These are phyloP conservation scores for Suhomyces prunicola DNA, from an alignment of 805 yeast species.

Conservation along the genomic window DNA sequence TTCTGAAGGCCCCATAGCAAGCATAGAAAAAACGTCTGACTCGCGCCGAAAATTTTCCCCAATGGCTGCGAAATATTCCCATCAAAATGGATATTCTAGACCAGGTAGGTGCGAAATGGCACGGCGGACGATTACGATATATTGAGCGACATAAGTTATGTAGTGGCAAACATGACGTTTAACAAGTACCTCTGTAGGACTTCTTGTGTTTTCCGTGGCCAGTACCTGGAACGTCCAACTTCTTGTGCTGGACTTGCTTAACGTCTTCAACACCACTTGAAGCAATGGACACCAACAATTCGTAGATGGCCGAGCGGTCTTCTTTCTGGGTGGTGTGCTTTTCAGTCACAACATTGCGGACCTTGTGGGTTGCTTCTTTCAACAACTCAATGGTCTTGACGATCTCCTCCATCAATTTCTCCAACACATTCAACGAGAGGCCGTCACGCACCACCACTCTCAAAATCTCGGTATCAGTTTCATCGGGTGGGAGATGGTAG, in stretches of 20 bases:
- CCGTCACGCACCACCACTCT: slow-evolving; percentile 81
- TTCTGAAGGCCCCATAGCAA: not conserved
- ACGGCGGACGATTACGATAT: not conserved
- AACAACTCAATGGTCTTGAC: slow-evolving; percentile 52
- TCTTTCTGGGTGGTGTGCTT: slow-evolving; percentile 19
- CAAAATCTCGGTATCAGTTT: slow-evolving; percentile 59
- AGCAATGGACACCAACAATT: slow-evolving; percentile 52
- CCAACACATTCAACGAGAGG: slow-evolving; percentile 48
- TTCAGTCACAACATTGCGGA: slow-evolving; percentile 21
- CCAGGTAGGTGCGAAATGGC: not conserved
- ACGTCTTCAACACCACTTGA: slow-evolving; percentile 50
- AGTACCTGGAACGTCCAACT: slow-evolving; percentile 17
- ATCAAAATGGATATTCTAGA: not conserved
- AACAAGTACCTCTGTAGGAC: slow-evolving; percentile 38
- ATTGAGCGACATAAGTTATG: not conserved
- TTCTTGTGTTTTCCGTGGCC: slow-evolving; percentile 24
- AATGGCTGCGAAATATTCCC: not conserved
- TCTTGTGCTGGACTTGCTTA: slow-evolving; percentile 19
- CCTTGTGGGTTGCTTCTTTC: slow-evolving; percentile 44
- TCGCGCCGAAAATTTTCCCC: not conserved
- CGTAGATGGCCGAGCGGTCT: slow-evolving; percentile 39
- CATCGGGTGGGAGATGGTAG: slow-evolving; percentile 73
- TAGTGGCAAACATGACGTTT: not conserved
- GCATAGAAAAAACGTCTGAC: not conserved
- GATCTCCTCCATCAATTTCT: slow-evolving; percentile 51